Conservation (phyloP, 2,329 filamentous ascomycete species). For the Gaeumannomyces tritici region DNA sequence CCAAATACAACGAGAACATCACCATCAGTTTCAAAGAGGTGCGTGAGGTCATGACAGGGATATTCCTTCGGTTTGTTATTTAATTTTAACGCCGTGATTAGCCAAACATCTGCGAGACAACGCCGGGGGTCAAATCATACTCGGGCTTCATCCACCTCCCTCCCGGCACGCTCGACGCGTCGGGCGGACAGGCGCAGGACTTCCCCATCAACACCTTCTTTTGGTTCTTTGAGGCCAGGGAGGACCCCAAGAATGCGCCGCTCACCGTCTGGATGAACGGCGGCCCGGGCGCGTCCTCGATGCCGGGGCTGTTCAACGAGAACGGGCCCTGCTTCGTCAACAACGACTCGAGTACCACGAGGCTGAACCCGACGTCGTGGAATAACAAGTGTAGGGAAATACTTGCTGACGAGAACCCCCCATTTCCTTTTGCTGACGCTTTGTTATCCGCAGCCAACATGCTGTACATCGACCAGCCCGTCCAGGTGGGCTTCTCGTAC, state of each 20-base stretch:
- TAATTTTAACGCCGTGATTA: slow-evolving; percentile 8
- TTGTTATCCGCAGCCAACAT: slow-evolving; percentile 32
- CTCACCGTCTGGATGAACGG: slow-evolving; percentile 51
- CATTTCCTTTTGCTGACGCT: not conserved
- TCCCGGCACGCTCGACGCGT: slow-evolving; percentile 24
- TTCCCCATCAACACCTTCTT: slow-evolving; percentile 38
- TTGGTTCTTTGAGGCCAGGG: slow-evolving; percentile 28
- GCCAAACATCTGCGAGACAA: slow-evolving; percentile 45
- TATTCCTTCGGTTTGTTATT: not conserved
- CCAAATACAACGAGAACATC: slow-evolving; percentile 25
- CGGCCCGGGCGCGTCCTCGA: slow-evolving; percentile 45
- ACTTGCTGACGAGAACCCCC: too few species aligned
- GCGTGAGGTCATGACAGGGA: not conserved
- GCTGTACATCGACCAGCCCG: slow-evolving; percentile 59
- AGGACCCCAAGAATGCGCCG: slow-evolving; percentile 19
- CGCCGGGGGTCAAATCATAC: slow-evolving; percentile 42
- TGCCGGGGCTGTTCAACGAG: slow-evolving; percentile 42
- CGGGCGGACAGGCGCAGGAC: slow-evolving; percentile 12
- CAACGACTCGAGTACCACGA: slow-evolving; percentile 32
- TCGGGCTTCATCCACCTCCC: slow-evolving; percentile 50
- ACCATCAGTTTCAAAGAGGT: slow-evolving; percentile 34
- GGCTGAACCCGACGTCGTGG: slow-evolving; percentile 47
- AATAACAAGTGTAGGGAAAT: slow-evolving; percentile 30
- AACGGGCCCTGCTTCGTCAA: slow-evolving; percentile 42
- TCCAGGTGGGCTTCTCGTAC: slow-evolving; percentile 60